A percentile compares a stretch with the other conserved stretches of the same genome.
Evolutionary conservation across 768 basidiomycete genomes (phyloP).

Genomic region (Hygrophoropsis aurantiaca): DNA sequence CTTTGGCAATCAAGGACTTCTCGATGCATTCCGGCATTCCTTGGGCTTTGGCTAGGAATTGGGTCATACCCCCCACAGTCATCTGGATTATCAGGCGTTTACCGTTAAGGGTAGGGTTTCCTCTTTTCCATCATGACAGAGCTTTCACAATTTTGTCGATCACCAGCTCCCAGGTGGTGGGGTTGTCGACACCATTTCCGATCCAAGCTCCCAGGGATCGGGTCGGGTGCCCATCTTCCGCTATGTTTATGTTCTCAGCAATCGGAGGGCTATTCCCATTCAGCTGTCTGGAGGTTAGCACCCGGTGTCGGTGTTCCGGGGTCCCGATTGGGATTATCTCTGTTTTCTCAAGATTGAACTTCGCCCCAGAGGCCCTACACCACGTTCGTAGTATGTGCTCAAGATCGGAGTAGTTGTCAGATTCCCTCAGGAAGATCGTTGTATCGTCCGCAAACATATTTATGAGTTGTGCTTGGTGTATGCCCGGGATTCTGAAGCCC

Average conservation of each 20-base stretch:
- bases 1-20: conserved; percentile 1
- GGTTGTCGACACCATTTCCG: not conserved
- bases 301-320: not conserved
- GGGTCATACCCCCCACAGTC: conserved; percentile 29
- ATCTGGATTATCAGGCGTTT: conserved; percentile 24
- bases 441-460: conserved; percentile 31
- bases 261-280: too few species aligned
- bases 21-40: conserved; percentile 33
- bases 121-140: conserved; percentile 6
- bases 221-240: not conserved
- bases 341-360: conserved; percentile 44
- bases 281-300: too few species aligned
- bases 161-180: conserved; percentile 1
- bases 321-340: conserved; percentile 35
- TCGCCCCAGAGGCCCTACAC: conserved; percentile 40
- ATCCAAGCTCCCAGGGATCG: not conserved
- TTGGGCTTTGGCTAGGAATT: conserved; percentile 35
- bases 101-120: not conserved
- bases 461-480: conserved; percentile 6
- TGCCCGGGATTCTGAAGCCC: conserved; percentile 12
- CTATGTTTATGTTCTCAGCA: not conserved
- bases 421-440: conserved; percentile 6
- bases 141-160: conserved; percentile 4
- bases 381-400: conserved; percentile 31
- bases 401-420: conserved; percentile 23